Evolutionary conservation across 2,329 filamentous ascomycete species (phyloP).

Genomic region (Nemania bipapillata): DNA sequence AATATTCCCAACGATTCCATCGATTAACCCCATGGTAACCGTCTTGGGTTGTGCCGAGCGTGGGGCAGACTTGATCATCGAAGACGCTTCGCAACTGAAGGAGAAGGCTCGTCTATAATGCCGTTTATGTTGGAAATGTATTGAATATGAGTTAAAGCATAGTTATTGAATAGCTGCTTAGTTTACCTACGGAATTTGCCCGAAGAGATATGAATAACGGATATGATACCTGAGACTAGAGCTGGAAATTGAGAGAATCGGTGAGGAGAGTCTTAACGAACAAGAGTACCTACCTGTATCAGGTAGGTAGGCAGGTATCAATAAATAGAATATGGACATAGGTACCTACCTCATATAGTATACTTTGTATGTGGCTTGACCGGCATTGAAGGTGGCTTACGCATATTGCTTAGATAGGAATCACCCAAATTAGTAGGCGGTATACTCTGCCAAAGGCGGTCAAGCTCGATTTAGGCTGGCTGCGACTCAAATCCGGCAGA

Average conservation of each 20-base stretch:
- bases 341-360: not conserved
- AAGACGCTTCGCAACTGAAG: constrained; percentile 66
- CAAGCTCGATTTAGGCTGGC: constrained; percentile 28
- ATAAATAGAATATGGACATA: not conserved
- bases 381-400: not conserved
- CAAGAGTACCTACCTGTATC: no score
- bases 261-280: no score
- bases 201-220: constrained; percentile 5
- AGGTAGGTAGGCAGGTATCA: not conserved
- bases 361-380: constrained; percentile 11
- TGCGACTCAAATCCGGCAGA: constrained; percentile 40
- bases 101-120: constrained; percentile 50
- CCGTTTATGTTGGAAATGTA: not conserved
- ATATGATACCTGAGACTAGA: not conserved
- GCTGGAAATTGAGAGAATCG: not conserved
- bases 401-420: not conserved
- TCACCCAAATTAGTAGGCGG: constrained; percentile 29
- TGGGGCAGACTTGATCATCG: constrained; percentile 82
- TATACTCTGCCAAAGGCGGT: constrained; percentile 39
- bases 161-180: not conserved
- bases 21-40: constrained; percentile 90
- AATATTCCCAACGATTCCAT: constrained; percentile 87
- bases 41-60: constrained; percentile 85
- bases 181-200: not conserved
- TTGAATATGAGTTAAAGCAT: not conserved